These are phyloP conservation scores for Citropsis articulata DNA, from an alignment of 345 rosid species.

Conservation along the genomic window DNA sequence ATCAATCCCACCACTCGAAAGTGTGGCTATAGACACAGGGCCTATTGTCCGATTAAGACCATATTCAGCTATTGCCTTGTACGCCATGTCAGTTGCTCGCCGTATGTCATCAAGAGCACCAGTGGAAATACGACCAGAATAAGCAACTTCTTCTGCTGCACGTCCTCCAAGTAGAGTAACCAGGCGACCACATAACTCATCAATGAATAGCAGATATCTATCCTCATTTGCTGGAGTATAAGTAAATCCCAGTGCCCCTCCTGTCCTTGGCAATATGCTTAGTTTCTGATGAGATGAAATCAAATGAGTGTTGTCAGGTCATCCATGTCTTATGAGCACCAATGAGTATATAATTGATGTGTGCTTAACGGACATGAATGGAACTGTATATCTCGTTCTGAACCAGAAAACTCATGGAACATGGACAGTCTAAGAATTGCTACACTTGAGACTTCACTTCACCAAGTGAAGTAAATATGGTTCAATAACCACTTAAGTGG, in stretches of 20 bases:
- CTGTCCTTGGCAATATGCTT: slow-evolving; percentile 97
- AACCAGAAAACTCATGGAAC: neutral
- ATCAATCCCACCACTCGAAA: slow-evolving; percentile 83
- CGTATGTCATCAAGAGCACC: slow-evolving; percentile 97
- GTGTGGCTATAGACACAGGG: slow-evolving; percentile 79
- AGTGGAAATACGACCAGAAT: slow-evolving; percentile 87
- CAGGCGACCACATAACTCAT: slow-evolving; percentile 88
- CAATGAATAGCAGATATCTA: slow-evolving; percentile 87
- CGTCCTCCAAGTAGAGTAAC: slow-evolving; percentile 98
- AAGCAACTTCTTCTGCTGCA: slow-evolving; percentile 93
- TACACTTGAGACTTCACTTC: neutral
- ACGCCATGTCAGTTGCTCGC: slow-evolving; percentile 94
- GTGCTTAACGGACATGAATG: neutral
- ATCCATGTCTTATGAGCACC: neutral
- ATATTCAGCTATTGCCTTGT: slow-evolving; percentile 96
- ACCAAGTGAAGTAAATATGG: neutral
- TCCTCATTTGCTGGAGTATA: slow-evolving; percentile 86
- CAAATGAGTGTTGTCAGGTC: neutral
- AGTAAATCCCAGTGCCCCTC: slow-evolving; percentile 95
- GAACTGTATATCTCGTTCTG: too few species aligned
- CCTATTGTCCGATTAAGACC: slow-evolving; percentile 88
- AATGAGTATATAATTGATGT: neutral
- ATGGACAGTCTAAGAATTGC: neutral
- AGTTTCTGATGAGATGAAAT: slow-evolving; percentile 54
- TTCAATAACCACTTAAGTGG: neutral